phyloP scores from a whole-genome alignment of 1,139 yeast species.

The Nadsonia commutata region DNA sequence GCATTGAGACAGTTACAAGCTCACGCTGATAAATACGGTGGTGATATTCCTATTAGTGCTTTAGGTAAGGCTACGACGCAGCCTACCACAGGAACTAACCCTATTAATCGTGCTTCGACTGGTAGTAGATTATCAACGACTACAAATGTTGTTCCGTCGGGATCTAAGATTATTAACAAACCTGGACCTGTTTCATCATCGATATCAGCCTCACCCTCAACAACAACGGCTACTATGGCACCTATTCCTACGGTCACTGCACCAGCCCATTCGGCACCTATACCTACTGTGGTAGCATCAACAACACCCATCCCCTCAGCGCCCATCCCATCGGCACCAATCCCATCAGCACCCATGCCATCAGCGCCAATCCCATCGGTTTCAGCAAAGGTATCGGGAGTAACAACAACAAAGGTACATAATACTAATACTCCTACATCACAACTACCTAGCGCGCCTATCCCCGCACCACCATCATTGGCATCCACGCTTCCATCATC shows the following conservation, averaged over 20 bases:
- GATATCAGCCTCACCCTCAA: neutral
- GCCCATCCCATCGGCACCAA: neutral
- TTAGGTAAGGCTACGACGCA: conserved; percentile 1
- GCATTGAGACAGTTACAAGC: conserved; percentile 24
- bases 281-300: neutral
- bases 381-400: too few relatives aligned
- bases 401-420: too few relatives aligned
- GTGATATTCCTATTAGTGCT: conserved; percentile 8
- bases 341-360: neutral
- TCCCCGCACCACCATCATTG: neutral
- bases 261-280: neutral
- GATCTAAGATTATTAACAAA: too few relatives aligned
- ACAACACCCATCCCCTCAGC: neutral
- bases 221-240: neutral
- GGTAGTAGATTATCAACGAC: too few relatives aligned
- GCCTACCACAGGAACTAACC: neutral
- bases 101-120: too few relatives aligned
- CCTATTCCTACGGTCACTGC: neutral
- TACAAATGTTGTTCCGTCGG: too few relatives aligned
- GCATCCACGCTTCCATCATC: neutral
- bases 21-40: conserved; percentile 18
- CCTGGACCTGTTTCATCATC: too few relatives aligned
- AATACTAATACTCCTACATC: too few relatives aligned
- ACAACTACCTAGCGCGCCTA: neutral
- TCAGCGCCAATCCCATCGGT: too few relatives aligned